phyloP scores from a whole-genome alignment of 2,329 filamentous ascomycete species.

The Aspergillus proliferans region DNA sequence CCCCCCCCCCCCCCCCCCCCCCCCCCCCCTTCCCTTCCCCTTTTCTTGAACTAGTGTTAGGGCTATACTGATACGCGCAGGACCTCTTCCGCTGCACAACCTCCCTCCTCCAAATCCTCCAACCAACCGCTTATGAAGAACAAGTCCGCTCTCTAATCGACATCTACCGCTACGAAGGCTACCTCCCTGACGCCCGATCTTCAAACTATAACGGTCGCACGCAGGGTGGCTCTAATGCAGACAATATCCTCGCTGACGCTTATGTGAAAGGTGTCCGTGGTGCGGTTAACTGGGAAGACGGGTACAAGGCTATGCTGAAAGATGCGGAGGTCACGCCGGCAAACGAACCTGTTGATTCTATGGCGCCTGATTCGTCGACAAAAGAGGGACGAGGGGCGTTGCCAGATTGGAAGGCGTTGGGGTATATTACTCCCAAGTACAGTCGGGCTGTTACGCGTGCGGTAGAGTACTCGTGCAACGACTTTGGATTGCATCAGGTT shows the following conservation, averaged over 20 bases:
- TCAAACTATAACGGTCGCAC: constrained; percentile 64
- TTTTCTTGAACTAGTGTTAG: not conserved
- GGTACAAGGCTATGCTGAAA: constrained; percentile 58
- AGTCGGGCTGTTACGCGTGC: constrained; percentile 58
- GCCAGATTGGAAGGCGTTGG: constrained; percentile 59
- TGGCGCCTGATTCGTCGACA: constrained; percentile 54
- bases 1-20: too few relatives aligned
- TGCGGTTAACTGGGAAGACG: constrained; percentile 58
- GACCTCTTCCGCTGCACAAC: constrained; percentile 59
- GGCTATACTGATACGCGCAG: constrained; percentile 25
- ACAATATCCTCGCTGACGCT: constrained; percentile 67
- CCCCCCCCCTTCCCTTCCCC: too few relatives aligned
- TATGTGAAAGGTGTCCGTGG: constrained; percentile 61
- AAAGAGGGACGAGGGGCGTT: constrained; percentile 64
- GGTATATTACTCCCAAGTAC: constrained; percentile 60
- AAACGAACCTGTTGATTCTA: constrained; percentile 52
- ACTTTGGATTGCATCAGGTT: constrained; percentile 62
- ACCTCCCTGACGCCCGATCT: constrained; percentile 59
- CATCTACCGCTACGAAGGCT: constrained; percentile 60
- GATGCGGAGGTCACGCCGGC: constrained; percentile 59
- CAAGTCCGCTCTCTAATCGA: constrained; percentile 63
- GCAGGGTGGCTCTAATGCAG: constrained; percentile 64
- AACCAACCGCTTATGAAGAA: constrained; percentile 58
- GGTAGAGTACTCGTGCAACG: constrained; percentile 63
- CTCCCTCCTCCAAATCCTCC: constrained; percentile 58